Percentiles rank a stretch among this genome's conserved stretches.
Conservation (phyloP, 495 filamentous ascomycete genomes). For the Penicillium malachiteum region DNA sequence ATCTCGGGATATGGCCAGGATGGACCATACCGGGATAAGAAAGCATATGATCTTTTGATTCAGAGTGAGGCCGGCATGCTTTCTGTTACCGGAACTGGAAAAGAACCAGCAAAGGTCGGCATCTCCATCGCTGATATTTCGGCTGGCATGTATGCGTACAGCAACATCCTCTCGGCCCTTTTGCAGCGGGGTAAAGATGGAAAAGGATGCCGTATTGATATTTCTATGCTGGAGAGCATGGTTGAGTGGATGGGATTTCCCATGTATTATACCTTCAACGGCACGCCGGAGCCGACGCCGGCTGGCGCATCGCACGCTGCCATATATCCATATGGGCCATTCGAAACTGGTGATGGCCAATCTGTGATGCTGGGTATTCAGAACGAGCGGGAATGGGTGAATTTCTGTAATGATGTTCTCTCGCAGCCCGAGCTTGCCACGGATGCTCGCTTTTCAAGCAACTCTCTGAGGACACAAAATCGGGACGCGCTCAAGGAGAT, state of each 20-base stretch:
- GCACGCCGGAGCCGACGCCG: conserved; percentile 35
- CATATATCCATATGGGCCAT: conserved; percentile 54
- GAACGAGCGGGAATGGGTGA: conserved; percentile 53
- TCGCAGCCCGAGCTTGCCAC: conserved; percentile 25
- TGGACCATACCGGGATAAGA: conserved; percentile 53
- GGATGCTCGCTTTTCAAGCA: conserved; percentile 38
- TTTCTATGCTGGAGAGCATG: conserved; percentile 56
- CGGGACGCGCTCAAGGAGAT: conserved; percentile 33
- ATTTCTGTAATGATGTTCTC: conserved; percentile 44
- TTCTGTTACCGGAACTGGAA: conserved; percentile 46
- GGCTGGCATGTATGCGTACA: conserved; percentile 51
- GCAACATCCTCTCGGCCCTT: conserved; percentile 49
- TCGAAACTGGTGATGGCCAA: conserved; percentile 44
- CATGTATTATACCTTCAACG: conserved; percentile 50
- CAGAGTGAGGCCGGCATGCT: conserved; percentile 55
- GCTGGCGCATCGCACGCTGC: conserved; percentile 50
- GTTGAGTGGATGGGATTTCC: conserved; percentile 57
- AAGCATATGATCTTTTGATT: conserved; percentile 56
- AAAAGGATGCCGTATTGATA: conserved; percentile 45
- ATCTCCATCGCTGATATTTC: conserved; percentile 55
- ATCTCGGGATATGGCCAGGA: conserved; percentile 52
- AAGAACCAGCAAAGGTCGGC: conserved; percentile 49
- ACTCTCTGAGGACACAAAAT: conserved; percentile 33
- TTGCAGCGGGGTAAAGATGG: conserved; percentile 46
- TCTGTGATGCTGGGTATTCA: conserved; percentile 56